Percentiles rank a stretch among this genome's conserved stretches.
These are phyloP conservation scores for Pseudocercospora macadamiae DNA, from an alignment of 2,329 filamentous ascomycete species.

Conservation along the genomic window DNA sequence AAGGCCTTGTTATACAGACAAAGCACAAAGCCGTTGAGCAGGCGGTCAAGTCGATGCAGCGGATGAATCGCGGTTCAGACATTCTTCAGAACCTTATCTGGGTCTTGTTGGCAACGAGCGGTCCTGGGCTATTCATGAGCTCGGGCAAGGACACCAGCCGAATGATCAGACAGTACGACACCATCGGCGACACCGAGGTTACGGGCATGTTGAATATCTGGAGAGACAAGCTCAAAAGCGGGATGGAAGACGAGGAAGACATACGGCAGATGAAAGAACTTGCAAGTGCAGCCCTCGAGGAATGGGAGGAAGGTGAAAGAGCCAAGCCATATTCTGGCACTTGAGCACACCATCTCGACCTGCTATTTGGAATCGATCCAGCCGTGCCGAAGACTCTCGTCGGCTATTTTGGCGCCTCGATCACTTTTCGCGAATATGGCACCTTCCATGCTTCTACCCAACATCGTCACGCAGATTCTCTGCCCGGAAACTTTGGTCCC, in stretches of 20 bases:
- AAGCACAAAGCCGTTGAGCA: slow-evolving; percentile 29
- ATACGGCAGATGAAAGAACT: slow-evolving; percentile 34
- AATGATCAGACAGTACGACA: slow-evolving; percentile 38
- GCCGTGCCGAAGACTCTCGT: too few species aligned
- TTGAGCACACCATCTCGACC: too few species aligned
- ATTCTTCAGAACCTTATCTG: slow-evolving; percentile 40
- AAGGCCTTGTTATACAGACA: slow-evolving; percentile 15
- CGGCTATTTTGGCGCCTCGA: too few species aligned
- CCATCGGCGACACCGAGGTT: slow-evolving; percentile 29
- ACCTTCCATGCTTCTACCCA: too few species aligned
- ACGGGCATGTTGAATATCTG: slow-evolving; percentile 32
- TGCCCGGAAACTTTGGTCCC: too few species aligned
- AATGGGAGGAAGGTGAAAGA: slow-evolving; percentile 18
- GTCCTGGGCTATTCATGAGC: slow-evolving; percentile 37
- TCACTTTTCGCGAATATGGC: too few species aligned
- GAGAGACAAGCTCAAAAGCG: slow-evolving; percentile 36
- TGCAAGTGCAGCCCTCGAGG: slow-evolving; percentile 28
- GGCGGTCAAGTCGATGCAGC: slow-evolving; percentile 30
- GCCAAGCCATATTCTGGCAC: slow-evolving; percentile 15
- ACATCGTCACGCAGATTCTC: too few species aligned
- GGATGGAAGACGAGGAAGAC: slow-evolving; percentile 29
- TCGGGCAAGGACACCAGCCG: slow-evolving; percentile 41
- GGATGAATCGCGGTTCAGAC: slow-evolving; percentile 34
- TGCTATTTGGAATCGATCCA: too few species aligned
- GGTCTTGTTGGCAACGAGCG: slow-evolving; percentile 34